These are phyloP conservation scores for Phytophthora aleatoria DNA, from an alignment of 352 stramenopile genomes.

Conservation along the genomic window DNA sequence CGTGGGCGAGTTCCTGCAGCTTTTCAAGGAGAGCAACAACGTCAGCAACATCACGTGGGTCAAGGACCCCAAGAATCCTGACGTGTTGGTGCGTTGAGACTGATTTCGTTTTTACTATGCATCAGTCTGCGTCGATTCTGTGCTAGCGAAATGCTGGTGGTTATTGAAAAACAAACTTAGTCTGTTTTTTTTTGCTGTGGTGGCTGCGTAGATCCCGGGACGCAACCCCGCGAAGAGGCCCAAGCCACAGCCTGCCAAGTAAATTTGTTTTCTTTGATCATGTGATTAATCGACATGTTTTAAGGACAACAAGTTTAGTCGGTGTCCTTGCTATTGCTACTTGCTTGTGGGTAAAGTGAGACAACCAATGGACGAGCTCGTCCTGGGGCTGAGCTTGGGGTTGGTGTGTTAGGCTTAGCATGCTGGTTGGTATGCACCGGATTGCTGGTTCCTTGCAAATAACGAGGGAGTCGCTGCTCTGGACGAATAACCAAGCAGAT, in stretches of 20 bases:
- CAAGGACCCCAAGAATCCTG: slow-evolving; percentile 76
- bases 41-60: slow-evolving; percentile 86
- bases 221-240: slow-evolving; percentile 64
- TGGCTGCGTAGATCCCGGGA: slow-evolving; percentile 49
- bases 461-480: slow-evolving; percentile 52
- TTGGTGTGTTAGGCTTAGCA: neutral
- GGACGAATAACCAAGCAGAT: slow-evolving; percentile 8
- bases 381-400: neutral
- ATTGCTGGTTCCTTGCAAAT: slow-evolving; percentile 53
- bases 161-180: slow-evolving; percentile 1
- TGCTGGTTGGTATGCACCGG: slow-evolving; percentile 37
- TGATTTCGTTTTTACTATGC: neutral
- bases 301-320: slow-evolving; percentile 2
- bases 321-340: neutral
- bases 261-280: neutral
- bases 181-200: neutral
- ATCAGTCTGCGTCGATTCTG: neutral
- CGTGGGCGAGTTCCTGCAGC: slow-evolving; percentile 83
- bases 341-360: slow-evolving; percentile 5
- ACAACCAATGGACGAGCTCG: slow-evolving; percentile 10
- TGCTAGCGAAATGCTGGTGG: no score
- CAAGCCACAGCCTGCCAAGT: slow-evolving; percentile 42
- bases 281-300: neutral
- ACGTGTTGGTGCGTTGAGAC: slow-evolving; percentile 52
- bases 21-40: slow-evolving; percentile 87